Percentiles rank a stretch among this genome's conserved stretches.
Conservation (phyloP, 108 stramenopile genomes). For the Cylindrotheca closterium region DNA sequence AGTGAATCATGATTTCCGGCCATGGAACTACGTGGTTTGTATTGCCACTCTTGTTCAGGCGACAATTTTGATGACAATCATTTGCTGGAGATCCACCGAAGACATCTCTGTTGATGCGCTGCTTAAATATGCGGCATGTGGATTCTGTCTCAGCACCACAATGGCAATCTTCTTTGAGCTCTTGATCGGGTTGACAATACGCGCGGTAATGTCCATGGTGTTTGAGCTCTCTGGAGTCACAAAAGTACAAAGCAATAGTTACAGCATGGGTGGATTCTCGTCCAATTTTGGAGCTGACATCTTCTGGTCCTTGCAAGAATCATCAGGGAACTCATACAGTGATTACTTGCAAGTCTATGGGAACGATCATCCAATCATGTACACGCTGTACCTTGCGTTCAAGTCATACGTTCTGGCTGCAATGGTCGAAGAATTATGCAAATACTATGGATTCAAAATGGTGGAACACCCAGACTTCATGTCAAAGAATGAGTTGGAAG, state of each 20-base stretch:
- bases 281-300: background rate
- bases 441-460: slow-evolving; percentile 85
- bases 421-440: slow-evolving; percentile 74
- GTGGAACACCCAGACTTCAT: slow-evolving; percentile 84
- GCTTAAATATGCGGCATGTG: slow-evolving; percentile 78
- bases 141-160: slow-evolving; percentile 67
- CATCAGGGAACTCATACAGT: slow-evolving; percentile 10
- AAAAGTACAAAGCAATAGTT: slow-evolving; percentile 53
- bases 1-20: slow-evolving; percentile 21
- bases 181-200: slow-evolving; percentile 41
- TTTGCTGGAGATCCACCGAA: slow-evolving; percentile 54
- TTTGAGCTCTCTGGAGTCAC: slow-evolving; percentile 45
- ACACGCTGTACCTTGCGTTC: slow-evolving; percentile 57
- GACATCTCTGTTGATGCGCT: slow-evolving; percentile 78
- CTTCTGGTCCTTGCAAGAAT: slow-evolving; percentile 9
- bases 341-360: slow-evolving; percentile 45
- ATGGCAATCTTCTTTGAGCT: slow-evolving; percentile 71
- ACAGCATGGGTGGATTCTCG: slow-evolving; percentile 16
- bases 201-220: slow-evolving; percentile 38
- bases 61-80: slow-evolving; percentile 45
- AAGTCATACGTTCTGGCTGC: slow-evolving; percentile 64
- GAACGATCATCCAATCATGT: slow-evolving; percentile 57
- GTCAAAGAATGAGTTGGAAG: slow-evolving; percentile 47
- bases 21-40: slow-evolving; percentile 39
- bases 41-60: slow-evolving; percentile 61